phyloP scores from a whole-genome alignment of 306 rosid species.

The Datisca glomerata region DNA sequence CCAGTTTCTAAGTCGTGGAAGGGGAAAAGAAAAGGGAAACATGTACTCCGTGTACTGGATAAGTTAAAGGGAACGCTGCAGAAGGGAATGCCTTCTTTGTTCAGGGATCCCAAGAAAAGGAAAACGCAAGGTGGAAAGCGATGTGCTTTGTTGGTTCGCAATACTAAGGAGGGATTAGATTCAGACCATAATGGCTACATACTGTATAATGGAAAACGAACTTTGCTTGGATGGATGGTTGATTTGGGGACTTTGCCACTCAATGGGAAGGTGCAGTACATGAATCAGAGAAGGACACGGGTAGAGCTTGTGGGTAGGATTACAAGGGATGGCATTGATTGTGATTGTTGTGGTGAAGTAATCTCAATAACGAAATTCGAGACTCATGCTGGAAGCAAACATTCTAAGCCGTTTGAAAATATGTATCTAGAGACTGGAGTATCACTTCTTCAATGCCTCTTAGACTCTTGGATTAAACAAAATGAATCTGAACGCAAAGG shows the following conservation, averaged over 20 bases:
- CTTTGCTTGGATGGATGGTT: constrained; percentile 82
- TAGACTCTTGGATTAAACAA: constrained; percentile 85
- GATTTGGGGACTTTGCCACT: constrained; percentile 59
- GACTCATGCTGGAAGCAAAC: constrained; percentile 57
- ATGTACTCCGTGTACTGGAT: constrained; percentile 16
- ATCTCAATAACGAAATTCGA: constrained; percentile 49
- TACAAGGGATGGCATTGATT: constrained; percentile 70
- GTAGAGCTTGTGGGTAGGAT: constrained; percentile 45
- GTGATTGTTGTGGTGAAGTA: constrained; percentile 61
- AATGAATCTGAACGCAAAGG: constrained; percentile 48
- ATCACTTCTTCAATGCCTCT: constrained; percentile 73
- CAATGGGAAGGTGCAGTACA: constrained; percentile 53
- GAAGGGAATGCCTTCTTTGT: constrained; percentile 18
- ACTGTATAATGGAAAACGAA: constrained; percentile 71
- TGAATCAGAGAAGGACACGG: constrained; percentile 24
- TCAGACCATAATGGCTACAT: constrained; percentile 60
- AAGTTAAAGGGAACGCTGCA: constrained; percentile 10
- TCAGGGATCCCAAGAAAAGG: constrained; percentile 30
- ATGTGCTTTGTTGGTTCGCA: constrained; percentile 52
- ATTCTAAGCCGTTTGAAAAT: constrained; percentile 42
- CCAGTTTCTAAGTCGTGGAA: constrained; percentile 23
- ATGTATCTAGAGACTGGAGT: constrained; percentile 47
- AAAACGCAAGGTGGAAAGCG: constrained; percentile 45
- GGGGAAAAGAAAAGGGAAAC: constrained; percentile 34
- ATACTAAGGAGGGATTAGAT: constrained; percentile 45